phyloP scores from a whole-genome alignment of 345 rosid genomes.

The Murraya koenigii region DNA sequence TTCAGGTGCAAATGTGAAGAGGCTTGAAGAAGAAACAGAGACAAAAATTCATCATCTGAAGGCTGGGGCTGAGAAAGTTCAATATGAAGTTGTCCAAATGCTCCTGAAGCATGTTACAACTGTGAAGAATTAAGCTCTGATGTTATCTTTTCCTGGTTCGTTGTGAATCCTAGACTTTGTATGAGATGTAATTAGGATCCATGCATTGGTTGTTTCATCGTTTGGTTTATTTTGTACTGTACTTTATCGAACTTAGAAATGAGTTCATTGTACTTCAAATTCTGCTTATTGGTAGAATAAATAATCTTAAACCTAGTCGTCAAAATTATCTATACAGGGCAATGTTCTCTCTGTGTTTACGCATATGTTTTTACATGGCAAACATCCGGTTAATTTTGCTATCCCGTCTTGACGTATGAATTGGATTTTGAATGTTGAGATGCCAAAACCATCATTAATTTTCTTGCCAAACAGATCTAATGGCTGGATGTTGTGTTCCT shows the following conservation, averaged over 20 bases:
- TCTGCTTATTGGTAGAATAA: conserved; percentile 5
- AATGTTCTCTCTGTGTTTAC: no score
- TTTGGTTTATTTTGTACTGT: not conserved
- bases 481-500: no score
- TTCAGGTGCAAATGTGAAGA: conserved; percentile 92
- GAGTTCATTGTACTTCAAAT: not conserved
- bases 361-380: no score
- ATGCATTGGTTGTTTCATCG: not conserved
- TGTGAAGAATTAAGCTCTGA: conserved; percentile 57
- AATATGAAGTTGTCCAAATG: conserved; percentile 75
- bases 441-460: no score
- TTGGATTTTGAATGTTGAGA: no score
- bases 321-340: not conserved
- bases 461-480: no score
- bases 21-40: conserved; percentile 83
- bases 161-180: not conserved
- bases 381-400: no score
- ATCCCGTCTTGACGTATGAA: no score
- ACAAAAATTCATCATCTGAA: conserved; percentile 60
- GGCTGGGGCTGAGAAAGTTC: conserved; percentile 54
- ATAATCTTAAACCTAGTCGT: not conserved
- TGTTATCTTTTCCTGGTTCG: not conserved
- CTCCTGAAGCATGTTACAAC: conserved; percentile 82
- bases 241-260: not conserved
- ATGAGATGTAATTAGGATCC: not conserved